A percentile compares a stretch with the other conserved stretches of the same genome.
phyloP scores from a whole-genome alignment of 2,329 filamentous ascomycete genomes.

The Malbranchea zuffiana region DNA sequence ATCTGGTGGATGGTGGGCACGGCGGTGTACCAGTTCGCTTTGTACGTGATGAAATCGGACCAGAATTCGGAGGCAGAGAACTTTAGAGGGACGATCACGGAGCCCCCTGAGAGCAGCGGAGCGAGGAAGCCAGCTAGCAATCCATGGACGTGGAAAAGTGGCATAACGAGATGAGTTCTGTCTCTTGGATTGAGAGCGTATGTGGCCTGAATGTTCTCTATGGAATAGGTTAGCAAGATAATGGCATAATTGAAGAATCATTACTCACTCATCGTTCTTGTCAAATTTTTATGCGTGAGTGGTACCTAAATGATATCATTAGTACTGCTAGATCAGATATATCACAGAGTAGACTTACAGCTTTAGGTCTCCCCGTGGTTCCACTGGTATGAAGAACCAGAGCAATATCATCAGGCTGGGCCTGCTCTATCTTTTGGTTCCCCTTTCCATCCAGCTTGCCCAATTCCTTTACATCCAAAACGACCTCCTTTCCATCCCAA shows the following conservation, averaged over 20 bases:
- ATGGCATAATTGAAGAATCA: background rate
- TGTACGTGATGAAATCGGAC: conserved; percentile 60
- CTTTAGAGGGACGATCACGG: conserved; percentile 63
- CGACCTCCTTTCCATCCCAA: conserved; percentile 61
- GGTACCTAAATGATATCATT: conserved; percentile 45
- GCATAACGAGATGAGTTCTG: conserved; percentile 80
- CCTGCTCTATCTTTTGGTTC: conserved; percentile 38
- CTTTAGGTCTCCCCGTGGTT: conserved; percentile 76
- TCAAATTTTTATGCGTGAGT: conserved; percentile 69
- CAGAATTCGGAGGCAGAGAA: conserved; percentile 81
- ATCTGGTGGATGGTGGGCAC: conserved; percentile 92
- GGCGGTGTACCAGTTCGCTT: conserved; percentile 84
- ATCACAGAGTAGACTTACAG: conserved; percentile 41
- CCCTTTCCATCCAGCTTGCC: conserved; percentile 52
- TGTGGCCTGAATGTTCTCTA: conserved; percentile 65
- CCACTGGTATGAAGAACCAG: conserved; percentile 75
- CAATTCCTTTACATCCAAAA: conserved; percentile 64
- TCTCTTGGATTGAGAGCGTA: conserved; percentile 61
- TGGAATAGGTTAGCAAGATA: background rate
- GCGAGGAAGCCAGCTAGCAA: conserved; percentile 72
- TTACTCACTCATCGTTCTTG: conserved; percentile 62
- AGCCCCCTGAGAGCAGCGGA: conserved; percentile 63
- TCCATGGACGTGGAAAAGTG: conserved; percentile 84
- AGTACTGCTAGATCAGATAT: conserved; percentile 2
- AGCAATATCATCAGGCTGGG: conserved; percentile 67